Evolutionary conservation across 345 rosid species (phyloP).

Genomic region (Odontarrhena argentea): DNA sequence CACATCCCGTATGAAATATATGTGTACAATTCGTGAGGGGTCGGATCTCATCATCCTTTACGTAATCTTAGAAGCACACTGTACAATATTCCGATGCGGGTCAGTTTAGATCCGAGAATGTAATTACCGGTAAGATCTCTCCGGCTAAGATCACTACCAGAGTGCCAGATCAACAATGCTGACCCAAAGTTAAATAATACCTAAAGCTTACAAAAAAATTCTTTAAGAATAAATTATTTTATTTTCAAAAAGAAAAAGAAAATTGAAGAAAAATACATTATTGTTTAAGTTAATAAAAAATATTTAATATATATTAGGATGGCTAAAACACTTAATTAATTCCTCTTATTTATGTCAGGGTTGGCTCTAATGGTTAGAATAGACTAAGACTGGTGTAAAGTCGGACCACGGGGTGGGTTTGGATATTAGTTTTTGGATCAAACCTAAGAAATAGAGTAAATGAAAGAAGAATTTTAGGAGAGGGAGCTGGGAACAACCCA

Average conservation of each 20-base stretch:
- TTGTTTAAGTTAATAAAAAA: background rate
- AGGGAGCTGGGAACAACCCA: conserved; percentile 66
- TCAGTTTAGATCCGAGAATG: conserved; percentile 62
- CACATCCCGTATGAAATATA: conserved; percentile 63
- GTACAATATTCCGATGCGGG: conserved; percentile 66
- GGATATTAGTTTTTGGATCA: conserved; percentile 52
- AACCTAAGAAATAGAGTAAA: conserved; percentile 55
- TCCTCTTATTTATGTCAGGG: too few relatives aligned
- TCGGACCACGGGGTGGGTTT: conserved; percentile 57
- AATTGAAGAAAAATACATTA: too few relatives aligned
- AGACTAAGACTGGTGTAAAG: conserved; percentile 13
- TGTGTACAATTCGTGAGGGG: conserved; percentile 64
- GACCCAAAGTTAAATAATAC: too few relatives aligned
- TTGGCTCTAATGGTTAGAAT: background rate
- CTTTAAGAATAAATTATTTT: too few relatives aligned
- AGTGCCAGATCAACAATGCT: conserved; percentile 5
- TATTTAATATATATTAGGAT: too few relatives aligned
- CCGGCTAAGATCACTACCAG: conserved; percentile 58
- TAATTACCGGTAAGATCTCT: conserved; percentile 68
- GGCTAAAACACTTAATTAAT: too few relatives aligned
- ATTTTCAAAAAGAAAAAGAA: too few relatives aligned
- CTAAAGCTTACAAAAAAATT: too few relatives aligned
- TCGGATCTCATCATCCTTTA: conserved; percentile 66
- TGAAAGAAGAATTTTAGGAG: conserved; percentile 67
- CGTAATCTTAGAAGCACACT: conserved; percentile 78